phyloP scores from a whole-genome alignment of 164 flowering plant genomes.

The Santalum album region DNA sequence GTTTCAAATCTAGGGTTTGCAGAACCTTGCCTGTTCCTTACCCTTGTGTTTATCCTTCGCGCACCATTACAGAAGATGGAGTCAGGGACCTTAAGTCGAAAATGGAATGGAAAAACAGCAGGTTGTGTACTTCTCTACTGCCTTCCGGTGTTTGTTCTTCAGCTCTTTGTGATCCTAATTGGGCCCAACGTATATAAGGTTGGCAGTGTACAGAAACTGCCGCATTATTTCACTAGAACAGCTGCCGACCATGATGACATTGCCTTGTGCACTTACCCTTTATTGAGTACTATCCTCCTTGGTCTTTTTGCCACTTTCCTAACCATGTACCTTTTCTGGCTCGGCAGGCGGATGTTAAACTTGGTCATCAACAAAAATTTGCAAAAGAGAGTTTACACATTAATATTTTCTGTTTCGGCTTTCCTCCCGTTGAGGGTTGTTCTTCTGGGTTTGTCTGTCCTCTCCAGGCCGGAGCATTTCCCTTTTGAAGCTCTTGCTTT shows the following conservation, averaged over 20 bases:
- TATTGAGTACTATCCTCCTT: slow-evolving; percentile 62
- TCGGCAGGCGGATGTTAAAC: slow-evolving; percentile 59
- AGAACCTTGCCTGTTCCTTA: slow-evolving; percentile 87
- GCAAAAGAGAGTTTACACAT: slow-evolving; percentile 65
- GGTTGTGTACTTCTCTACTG: slow-evolving; percentile 55
- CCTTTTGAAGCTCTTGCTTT: slow-evolving; percentile 65
- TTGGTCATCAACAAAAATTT: slow-evolving; percentile 79
- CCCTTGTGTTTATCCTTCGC: slow-evolving; percentile 67
- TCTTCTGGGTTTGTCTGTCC: slow-evolving; percentile 76
- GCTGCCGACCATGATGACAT: slow-evolving; percentile 13
- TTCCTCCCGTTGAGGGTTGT: slow-evolving; percentile 69
- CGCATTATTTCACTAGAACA: slow-evolving; percentile 50
- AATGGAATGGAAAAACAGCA: slow-evolving; percentile 71
- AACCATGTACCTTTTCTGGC: slow-evolving; percentile 56
- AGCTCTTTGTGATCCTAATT: slow-evolving; percentile 52
- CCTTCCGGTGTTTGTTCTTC: slow-evolving; percentile 65
- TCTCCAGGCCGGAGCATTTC: slow-evolving; percentile 48
- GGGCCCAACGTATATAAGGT: slow-evolving; percentile 44
- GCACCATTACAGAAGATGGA: slow-evolving; percentile 68
- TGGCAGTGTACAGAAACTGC: slow-evolving; percentile 26
- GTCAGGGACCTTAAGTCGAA: slow-evolving; percentile 46
- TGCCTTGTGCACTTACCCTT: slow-evolving; percentile 79
- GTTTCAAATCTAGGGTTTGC: slow-evolving; percentile 90
- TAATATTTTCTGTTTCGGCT: slow-evolving; percentile 62
- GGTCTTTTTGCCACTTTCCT: slow-evolving; percentile 61